Conservation (phyloP, 805 yeast genomes). For the Starmera amethionina region DNA sequence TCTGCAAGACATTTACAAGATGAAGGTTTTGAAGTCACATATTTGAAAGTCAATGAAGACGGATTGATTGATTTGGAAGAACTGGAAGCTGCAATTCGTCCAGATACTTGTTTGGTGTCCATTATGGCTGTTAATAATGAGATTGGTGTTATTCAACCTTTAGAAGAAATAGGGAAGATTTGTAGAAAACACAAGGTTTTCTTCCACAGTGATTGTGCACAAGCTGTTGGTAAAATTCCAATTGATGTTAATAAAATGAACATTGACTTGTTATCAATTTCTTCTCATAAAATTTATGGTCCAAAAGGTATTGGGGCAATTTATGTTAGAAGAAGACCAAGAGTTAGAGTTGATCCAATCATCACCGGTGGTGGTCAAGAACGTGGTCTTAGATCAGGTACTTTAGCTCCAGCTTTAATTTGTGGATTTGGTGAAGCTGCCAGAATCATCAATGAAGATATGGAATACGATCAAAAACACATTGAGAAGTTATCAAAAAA, state of each 20-base stretch:
- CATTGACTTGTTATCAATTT: conserved; percentile 86
- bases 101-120: conserved; percentile 84
- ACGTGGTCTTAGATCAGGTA: conserved; percentile 95
- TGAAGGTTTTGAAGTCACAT: conserved; percentile 95
- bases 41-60: conserved; percentile 70
- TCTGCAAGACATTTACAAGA: conserved; percentile 91
- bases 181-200: conserved; percentile 85
- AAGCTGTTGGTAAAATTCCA: conserved; percentile 90
- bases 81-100: conserved; percentile 74
- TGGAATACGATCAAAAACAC: conserved; percentile 62
- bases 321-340: conserved; percentile 92
- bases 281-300: conserved; percentile 95
- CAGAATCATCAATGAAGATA: conserved; percentile 65
- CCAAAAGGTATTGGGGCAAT: conserved; percentile 98
- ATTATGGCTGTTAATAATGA: conserved; percentile 98
- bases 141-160: conserved; percentile 94
- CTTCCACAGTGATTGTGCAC: conserved; percentile 97
- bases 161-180: conserved; percentile 83
- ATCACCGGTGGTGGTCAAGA: conserved; percentile 99
- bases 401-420: conserved; percentile 92
- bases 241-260: conserved; percentile 89
- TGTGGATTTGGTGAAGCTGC: conserved; percentile 98
- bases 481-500: conserved; percentile 63
- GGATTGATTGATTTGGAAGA: conserved; percentile 76
- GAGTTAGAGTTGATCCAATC: conserved; percentile 92